phyloP scores from a whole-genome alignment of 2,329 filamentous ascomycete genomes.

The Xenoacremonium recifei region DNA sequence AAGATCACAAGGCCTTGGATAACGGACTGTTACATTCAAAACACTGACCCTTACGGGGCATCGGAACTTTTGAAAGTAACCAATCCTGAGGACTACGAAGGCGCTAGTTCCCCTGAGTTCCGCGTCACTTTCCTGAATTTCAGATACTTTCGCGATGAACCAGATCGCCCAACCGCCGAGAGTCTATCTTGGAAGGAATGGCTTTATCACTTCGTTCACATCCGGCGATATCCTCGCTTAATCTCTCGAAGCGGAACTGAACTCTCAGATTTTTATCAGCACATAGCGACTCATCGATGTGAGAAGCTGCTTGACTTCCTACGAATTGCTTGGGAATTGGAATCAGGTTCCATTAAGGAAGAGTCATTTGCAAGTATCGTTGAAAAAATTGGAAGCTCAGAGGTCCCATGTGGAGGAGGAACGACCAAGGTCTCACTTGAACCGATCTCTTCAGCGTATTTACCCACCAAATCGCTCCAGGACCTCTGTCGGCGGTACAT shows the following conservation, averaged over 20 bases:
- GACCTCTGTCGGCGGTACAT: background rate
- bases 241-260: background rate
- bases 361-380: conserved; percentile 6
- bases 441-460: background rate
- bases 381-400: conserved; percentile 6
- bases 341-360: background rate
- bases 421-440: background rate
- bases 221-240: conserved; percentile 9
- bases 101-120: background rate
- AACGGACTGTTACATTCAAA: conserved; percentile 13
- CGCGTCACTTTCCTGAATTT: conserved; percentile 7
- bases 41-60: conserved; percentile 11
- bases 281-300: conserved; percentile 8
- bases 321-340: conserved; percentile 6
- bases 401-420: background rate
- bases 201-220: conserved; percentile 7
- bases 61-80: conserved; percentile 4
- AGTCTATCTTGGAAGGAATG: conserved; percentile 13
- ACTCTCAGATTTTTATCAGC: conserved; percentile 8
- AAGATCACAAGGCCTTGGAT: background rate
- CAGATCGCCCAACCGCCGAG: conserved; percentile 4
- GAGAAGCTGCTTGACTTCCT: conserved; percentile 8
- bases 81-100: background rate
- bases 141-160: conserved; percentile 5
- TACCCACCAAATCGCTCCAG: background rate